Base-by-base conservation (phyloP, 1,284 basidiomycete genomes). In the Porogramme epimiltina region DNA sequence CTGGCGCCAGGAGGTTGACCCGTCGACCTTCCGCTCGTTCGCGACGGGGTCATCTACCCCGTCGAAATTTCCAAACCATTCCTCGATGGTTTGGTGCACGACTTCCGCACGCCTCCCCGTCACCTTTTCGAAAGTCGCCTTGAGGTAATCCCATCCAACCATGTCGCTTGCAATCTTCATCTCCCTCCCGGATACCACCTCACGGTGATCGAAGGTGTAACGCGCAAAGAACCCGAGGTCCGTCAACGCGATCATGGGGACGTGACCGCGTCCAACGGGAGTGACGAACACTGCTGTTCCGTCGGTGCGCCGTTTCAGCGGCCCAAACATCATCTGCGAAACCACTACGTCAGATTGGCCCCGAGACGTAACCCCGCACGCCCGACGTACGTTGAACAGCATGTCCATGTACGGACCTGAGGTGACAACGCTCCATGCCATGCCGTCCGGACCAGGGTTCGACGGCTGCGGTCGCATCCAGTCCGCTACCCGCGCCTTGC, bases 401-500 rank as follows among this genome's bases (percentile, higher is more conserved):
- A 70, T 70, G 22, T 72, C 67, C 66, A 70, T 69, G 60, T 71
- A 71, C 8, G 69, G 66, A 0, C 63, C 64, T 4, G 66, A 64
- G 2, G 64, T 66, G 9, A 70, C 61, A 24, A 64, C 40, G 37
- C 60, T 66, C 66, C 69, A 69, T 4, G 63, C 54, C 62, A 70
- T 63, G 10, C 58, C 64, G n/a, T 53, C 49, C 13, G 59, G 60
- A 41, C 52, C 36, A 25, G 23, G 3, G 25, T 45, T 64, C 9
- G 76, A 77, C 2, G 71, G 67, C 58, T 79, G 77, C 5, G 66
- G 61, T 43, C 67, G 65, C 55, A 80, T 59, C 60, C 68, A 79
- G 37, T 79, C 78, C 3, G 64, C 67, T 5, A 80, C 70, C 25
- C 74, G 69, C 1, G 70, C 76, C 56, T 80, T 80, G 15, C 66